Evolutionary conservation across 2,329 filamentous ascomycete species (phyloP), one percentile per base, ranked within the genome.

Genomic region (Daldinia sp.): DNA sequence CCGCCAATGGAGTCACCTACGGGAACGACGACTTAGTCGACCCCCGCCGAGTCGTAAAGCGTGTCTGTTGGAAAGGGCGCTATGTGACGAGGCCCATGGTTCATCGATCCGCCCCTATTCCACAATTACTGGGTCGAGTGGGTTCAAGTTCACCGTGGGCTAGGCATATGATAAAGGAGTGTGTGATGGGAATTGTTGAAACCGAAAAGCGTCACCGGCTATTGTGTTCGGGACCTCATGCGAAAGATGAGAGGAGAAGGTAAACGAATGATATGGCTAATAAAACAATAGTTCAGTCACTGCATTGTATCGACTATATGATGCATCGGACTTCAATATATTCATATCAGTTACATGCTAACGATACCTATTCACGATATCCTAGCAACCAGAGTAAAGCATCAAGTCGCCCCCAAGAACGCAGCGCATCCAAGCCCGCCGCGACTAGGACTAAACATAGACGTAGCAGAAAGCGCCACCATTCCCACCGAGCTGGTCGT

Each of bases 401-500:
- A 23, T 27, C 39, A 6, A 27, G 21, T 21, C 3, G 11, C 13
- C 21, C 1, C 21, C 5, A 6, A n/a, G n/a, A 6, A 25, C 13
- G 27, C 21, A 45, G 10, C 39, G n/a, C 6, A 27, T 10, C 39
- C 5, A 9, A 13, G 1, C 15, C 2, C 19, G n/a, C 39, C 3
- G n/a, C 8, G 4, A 13, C 23, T 2, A 9, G 17, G 11, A 68
- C 50, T 70, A 73, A 27, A 73, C 67, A 65, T 73, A 73, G 37
- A 73, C 45, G 25, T 72, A 72, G 54, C 72, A 74, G 68, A 74
- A 73, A 35, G 39, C 30, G 4, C 73, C 73, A 11, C 37, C 67
- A 34, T 72, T 67, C 23, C 71, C 68, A 21, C 68, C 70, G 27
- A 75, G 71, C 52, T 72, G 69, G 32, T 74, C 72, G 49, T 73